Evolutionary conservation across 1,139 yeast species (phyloP), one percentile per base, ranked within the genome.

Genomic region (Kazachstania sp.): DNA sequence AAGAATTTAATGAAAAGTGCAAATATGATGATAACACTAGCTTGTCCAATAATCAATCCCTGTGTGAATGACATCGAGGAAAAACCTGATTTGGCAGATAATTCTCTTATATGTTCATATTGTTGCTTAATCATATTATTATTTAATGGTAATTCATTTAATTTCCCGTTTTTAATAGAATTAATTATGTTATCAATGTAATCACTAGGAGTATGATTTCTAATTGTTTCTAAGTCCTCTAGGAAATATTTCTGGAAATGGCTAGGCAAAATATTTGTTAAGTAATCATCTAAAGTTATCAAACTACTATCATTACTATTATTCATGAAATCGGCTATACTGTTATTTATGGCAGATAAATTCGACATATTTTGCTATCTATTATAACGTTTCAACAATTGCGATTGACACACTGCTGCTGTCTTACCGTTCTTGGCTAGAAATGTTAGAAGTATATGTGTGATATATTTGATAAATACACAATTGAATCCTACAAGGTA

Each of bases 1-100:
- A 92, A 92, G 66, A 87, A 90, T 63, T 86, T 81, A 51, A 90
- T 81, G 61, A 88, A 86, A 37, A 86, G 73, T 5, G 80, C 75
- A 41, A 88, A 69, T n/a, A 87, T 77, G 0, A 87, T 58, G 26
- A 90, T 75, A 7, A 90, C 95, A 55, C 94, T 83, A 39, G 86
- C 61, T 65, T 92, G 97, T 1, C 98, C 98, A 13, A 83, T 54
- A 3, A 84, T 66, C n/a, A 85, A 68, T 1, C 95, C 95, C 53
- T 83, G 86, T 0, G 88, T 78, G 56, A 85, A 85, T 26, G 86
- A 77, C 83, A 86, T 80, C 1, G 62, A 52, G 3, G 60, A 57
- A 18, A 72, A 65, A 4, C 55, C 29, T 4, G 45, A 32, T 30
- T 31, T 11, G n/a, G 32, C 9, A 3, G 41, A 18, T 3, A 32